Percentiles rank a stretch among this genome's conserved stretches.
Conservation (phyloP, 2,329 filamentous ascomycete species). For the Alternaria alternata region DNA sequence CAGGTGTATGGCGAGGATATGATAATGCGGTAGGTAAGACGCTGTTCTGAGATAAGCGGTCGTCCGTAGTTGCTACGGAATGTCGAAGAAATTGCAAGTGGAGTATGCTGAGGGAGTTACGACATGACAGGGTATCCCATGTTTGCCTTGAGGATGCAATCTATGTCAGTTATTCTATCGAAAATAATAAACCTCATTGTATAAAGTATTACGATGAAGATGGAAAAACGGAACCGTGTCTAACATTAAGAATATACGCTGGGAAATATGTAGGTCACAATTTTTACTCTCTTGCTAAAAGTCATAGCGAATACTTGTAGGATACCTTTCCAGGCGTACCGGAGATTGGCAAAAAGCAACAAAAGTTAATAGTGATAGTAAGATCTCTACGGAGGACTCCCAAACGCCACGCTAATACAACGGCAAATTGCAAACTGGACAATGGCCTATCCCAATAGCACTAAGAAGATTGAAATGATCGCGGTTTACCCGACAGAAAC, state of each 20-base stretch:
- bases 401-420: slow-evolving; percentile 13
- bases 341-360: neutral
- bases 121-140: neutral
- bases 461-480: neutral
- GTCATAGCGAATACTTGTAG: neutral
- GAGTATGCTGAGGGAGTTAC: neutral
- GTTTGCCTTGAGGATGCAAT: neutral
- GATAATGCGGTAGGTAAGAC: neutral
- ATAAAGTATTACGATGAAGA: neutral
- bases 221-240: neutral
- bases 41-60: neutral
- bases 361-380: neutral
- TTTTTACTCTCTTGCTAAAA: neutral
- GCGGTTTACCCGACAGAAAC: neutral
- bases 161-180: neutral
- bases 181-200: neutral
- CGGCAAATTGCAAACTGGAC: neutral
- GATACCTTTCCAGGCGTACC: neutral
- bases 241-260: neutral
- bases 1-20: neutral
- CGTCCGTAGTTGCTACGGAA: neutral
- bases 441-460: neutral
- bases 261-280: neutral
- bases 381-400: neutral
- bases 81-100: neutral